Evolutionary conservation across 345 rosid genomes (phyloP).

Genomic region (Gossypium raimondii): DNA sequence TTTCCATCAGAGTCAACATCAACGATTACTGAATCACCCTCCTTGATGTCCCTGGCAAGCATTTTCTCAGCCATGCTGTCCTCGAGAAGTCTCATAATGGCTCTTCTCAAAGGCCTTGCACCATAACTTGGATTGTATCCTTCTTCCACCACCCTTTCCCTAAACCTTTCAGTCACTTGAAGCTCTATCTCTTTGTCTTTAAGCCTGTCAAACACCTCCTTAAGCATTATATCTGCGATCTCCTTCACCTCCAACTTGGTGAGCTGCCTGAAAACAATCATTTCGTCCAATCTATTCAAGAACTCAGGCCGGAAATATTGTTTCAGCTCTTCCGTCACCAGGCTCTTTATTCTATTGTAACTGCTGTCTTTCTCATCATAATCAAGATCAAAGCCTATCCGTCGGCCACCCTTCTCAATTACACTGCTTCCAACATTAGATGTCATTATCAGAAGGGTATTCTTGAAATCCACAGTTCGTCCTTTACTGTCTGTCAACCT

Average conservation of each 20-base stretch:
- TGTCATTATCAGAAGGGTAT: conserved; percentile 94
- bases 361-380: conserved; percentile 91
- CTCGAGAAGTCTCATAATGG: conserved; percentile 89
- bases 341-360: conserved; percentile 82
- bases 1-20: conserved; percentile 82
- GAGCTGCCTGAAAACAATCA: conserved; percentile 93
- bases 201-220: conserved; percentile 77
- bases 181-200: conserved; percentile 81
- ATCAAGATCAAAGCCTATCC: conserved; percentile 88
- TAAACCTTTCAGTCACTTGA: conserved; percentile 88
- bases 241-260: conserved; percentile 96
- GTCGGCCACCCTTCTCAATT: conserved; percentile 86
- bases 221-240: conserved; percentile 89
- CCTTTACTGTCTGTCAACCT: conserved; percentile 98
- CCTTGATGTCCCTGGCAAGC: conserved; percentile 90
- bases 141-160: conserved; percentile 88
- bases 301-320: conserved; percentile 94
- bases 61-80: conserved; percentile 99
- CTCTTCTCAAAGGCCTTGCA: conserved; percentile 93
- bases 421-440: conserved; percentile 97
- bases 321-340: conserved; percentile 89
- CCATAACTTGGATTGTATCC: conserved; percentile 98
- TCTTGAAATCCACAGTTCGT: conserved; percentile 94
- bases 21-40: conserved; percentile 85
- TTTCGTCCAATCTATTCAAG: conserved; percentile 91